phyloP scores from a whole-genome alignment of 495 filamentous ascomycete genomes.

The Penicillium paradoxum region DNA sequence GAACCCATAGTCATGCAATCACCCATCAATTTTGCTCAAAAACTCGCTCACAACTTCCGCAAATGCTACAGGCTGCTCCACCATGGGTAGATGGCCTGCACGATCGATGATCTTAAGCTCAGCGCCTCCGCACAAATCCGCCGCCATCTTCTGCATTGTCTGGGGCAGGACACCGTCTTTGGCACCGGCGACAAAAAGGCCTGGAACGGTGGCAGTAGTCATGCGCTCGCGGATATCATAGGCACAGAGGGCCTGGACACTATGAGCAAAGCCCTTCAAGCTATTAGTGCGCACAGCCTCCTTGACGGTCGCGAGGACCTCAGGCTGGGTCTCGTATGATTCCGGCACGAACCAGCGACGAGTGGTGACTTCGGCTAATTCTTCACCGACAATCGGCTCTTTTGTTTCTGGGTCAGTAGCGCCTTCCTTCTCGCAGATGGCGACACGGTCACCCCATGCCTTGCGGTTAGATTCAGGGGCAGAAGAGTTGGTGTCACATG shows the following conservation, averaged over 20 bases:
- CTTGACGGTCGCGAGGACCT: constrained; percentile 48
- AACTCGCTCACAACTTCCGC: constrained; percentile 55
- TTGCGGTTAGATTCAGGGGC: constrained; percentile 63
- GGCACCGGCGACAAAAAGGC: constrained; percentile 63
- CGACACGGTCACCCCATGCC: constrained; percentile 73
- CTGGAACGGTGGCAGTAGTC: constrained; percentile 52
- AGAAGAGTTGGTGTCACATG: constrained; percentile 72
- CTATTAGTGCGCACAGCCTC: constrained; percentile 59
- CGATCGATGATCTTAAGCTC: constrained; percentile 56
- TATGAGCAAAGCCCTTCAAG: constrained; percentile 63
- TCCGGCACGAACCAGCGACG: constrained; percentile 67
- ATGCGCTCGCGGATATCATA: constrained; percentile 68
- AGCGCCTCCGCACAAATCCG: constrained; percentile 47
- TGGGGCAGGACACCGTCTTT: constrained; percentile 70
- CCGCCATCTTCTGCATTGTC: constrained; percentile 70
- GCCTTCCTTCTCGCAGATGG: constrained; percentile 56
- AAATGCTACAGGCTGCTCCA: constrained; percentile 64
- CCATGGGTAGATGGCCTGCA: constrained; percentile 80
- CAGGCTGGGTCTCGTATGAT: constrained; percentile 52
- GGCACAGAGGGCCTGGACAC: constrained; percentile 67
- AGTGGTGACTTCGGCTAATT: constrained; percentile 63
- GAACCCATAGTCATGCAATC: constrained; percentile 3
- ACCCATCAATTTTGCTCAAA: constrained; percentile 34
- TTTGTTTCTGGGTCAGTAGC: constrained; percentile 38
- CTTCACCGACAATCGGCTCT: constrained; percentile 49